Base-by-base conservation (phyloP, 2,329 filamentous ascomycete species). In the Botrytis tulipae region DNA sequence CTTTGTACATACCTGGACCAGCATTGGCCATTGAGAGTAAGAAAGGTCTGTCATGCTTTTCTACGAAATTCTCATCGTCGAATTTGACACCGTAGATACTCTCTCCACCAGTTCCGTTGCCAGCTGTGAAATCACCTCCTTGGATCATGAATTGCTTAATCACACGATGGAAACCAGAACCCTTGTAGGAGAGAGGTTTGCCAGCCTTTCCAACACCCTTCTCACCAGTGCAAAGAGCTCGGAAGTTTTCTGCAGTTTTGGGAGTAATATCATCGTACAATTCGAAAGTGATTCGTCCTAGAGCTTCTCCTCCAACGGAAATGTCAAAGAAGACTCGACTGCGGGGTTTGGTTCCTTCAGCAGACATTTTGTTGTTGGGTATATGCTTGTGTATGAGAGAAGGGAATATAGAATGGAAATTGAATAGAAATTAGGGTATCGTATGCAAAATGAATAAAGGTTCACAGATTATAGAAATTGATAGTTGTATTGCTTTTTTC, bases 71-170 rank as follows among this genome's bases (percentile, higher is more conserved):
- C 88, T 99, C 95, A 80, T 99, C 95, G 79, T 93, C 93, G 80
- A 99, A 99, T 85, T 98, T 98, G 82, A 92, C 92, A 81, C 95
- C 95, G 82, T 98, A 99, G 83, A 99, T 98, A 76, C 93, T 96
- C 86, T 98, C 96, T 80, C 95, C 95, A 77, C 95, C 95, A 40
- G 95, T 98, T 77, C 95, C 96, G 82, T 98, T 95, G 82, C 94
- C 94, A 72, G 90, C 91, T 67, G 95, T 99, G 83, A 99, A 99
- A 83, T 98, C 96, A 84, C 96, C 95, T 81, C 96, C 95, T 85
- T 98, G 93, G 81, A 98, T 96, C 95, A 99, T 98, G 85, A 99
- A 99, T 80, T 93, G 89, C 87, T 98, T 98, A 86, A 99, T 99
- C 77, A 99, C 93, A 70, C 95, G 93, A 86, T 99, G 95, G 87